phyloP scores from a whole-genome alignment of 371 early-diverging fungal genomes.

The Vairimorpha necatrix region DNA sequence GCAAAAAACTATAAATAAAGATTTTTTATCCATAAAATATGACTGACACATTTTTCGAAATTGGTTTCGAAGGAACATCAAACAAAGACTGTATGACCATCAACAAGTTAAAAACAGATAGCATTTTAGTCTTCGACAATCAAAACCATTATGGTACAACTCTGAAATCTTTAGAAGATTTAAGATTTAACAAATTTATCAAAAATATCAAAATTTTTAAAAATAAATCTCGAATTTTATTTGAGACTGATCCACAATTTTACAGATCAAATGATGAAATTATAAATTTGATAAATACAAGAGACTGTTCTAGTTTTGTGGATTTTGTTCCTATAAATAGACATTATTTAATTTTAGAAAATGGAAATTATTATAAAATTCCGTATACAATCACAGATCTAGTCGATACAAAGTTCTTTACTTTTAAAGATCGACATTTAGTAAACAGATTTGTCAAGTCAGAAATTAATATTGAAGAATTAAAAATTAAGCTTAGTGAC shows the following conservation, averaged over 20 bases:
- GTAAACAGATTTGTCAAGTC: slow-evolving; percentile 8
- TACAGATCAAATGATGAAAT: slow-evolving; percentile 13
- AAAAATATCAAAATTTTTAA: slow-evolving; percentile 13
- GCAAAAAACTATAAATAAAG: not conserved
- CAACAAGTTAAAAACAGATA: not conserved
- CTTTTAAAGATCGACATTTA: slow-evolving; percentile 8
- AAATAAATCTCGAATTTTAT: not conserved
- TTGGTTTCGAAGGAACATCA: slow-evolving; percentile 36
- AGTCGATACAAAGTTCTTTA: slow-evolving; percentile 9
- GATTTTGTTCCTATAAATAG: slow-evolving; percentile 7
- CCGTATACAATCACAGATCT: slow-evolving; percentile 24
- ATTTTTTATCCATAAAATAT: not conserved
- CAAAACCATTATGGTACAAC: slow-evolving; percentile 21
- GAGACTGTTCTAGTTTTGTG: slow-evolving; percentile 11
- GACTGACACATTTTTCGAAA: slow-evolving; percentile 22
- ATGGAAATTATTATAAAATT: slow-evolving; percentile 11
- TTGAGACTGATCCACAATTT: slow-evolving; percentile 23
- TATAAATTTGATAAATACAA: not conserved
- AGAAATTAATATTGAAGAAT: not conserved
- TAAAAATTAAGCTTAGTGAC: not conserved
- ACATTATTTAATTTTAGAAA: slow-evolving; percentile 11
- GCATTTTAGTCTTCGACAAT: slow-evolving; percentile 20
- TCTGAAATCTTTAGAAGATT: not conserved
- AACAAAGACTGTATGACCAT: slow-evolving; percentile 11
- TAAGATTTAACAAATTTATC: slow-evolving; percentile 9